These are phyloP conservation scores for Darksidea phi DNA, from an alignment of 495 filamentous ascomycete genomes.

Conservation along the genomic window DNA sequence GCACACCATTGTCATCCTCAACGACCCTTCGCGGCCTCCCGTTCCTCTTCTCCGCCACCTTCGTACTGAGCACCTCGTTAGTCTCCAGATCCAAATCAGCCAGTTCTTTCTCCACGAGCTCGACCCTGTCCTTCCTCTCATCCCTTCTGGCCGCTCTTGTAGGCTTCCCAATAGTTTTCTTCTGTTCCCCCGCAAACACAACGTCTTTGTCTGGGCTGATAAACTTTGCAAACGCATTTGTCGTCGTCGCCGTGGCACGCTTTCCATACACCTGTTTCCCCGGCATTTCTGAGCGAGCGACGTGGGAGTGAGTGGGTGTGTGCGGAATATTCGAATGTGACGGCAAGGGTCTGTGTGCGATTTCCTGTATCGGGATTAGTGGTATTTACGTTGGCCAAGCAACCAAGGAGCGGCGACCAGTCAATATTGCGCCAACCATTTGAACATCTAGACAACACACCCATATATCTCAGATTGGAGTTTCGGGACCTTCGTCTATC, in stretches of 20 bases:
- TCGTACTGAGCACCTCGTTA: neutral
- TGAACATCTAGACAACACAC: neutral
- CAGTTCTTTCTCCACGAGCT: neutral
- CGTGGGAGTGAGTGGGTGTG: neutral
- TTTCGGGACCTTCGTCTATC: too few relatives aligned
- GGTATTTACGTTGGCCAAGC: neutral
- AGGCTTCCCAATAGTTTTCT: neutral
- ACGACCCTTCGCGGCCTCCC: neutral
- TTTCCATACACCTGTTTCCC: constrained; percentile 42
- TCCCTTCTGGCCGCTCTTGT: neutral
- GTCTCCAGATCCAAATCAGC: neutral
- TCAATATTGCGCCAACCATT: neutral
- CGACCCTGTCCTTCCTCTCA: neutral
- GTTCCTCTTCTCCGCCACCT: neutral
- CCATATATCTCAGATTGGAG: neutral
- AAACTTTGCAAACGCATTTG: constrained; percentile 13
- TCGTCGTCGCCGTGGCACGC: constrained; percentile 21
- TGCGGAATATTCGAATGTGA: neutral
- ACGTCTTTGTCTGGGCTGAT: constrained; percentile 27
- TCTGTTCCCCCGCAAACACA: neutral
- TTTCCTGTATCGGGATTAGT: constrained; percentile 1
- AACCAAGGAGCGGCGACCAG: neutral
- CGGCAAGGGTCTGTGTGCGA: neutral
- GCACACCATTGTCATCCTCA: neutral
- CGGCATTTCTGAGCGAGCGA: constrained; percentile 32